Conservation (phyloP, 2,329 filamentous ascomycete species). For the Coniella vitis region DNA sequence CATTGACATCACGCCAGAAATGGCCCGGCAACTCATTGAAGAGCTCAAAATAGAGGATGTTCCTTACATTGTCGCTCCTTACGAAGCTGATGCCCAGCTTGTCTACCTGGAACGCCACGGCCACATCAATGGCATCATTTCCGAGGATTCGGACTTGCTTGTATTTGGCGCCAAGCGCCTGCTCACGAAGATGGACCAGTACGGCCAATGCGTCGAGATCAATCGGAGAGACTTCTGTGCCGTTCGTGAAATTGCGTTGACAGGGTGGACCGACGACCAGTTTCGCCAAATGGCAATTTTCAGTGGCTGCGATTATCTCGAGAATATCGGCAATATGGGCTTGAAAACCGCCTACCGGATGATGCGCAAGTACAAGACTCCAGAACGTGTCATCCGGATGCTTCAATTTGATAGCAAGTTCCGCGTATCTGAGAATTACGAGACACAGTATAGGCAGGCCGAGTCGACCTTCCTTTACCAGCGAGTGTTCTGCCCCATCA, state of each 20-base stretch:
- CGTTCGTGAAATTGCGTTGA: slow-evolving; percentile 79
- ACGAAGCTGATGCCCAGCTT: slow-evolving; percentile 95
- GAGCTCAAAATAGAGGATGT: slow-evolving; percentile 76
- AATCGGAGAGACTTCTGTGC: slow-evolving; percentile 82
- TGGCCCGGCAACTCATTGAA: slow-evolving; percentile 88
- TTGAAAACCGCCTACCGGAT: slow-evolving; percentile 90
- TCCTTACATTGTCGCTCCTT: slow-evolving; percentile 88
- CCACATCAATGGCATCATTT: slow-evolving; percentile 79
- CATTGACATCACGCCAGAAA: slow-evolving; percentile 90
- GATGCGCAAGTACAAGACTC: slow-evolving; percentile 81
- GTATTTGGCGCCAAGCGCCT: slow-evolving; percentile 91
- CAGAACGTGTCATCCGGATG: slow-evolving; percentile 75
- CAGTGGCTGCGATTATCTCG: slow-evolving; percentile 93
- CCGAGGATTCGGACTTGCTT: slow-evolving; percentile 91
- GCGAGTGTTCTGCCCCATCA: slow-evolving; percentile 80
- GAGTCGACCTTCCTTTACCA: slow-evolving; percentile 92
- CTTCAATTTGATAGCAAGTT: slow-evolving; percentile 86
- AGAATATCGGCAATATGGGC: slow-evolving; percentile 76
- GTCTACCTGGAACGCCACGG: slow-evolving; percentile 87
- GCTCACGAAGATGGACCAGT: slow-evolving; percentile 88
- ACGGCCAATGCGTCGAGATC: slow-evolving; percentile 89
- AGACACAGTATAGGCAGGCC: slow-evolving; percentile 74
- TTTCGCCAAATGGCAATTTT: slow-evolving; percentile 95
- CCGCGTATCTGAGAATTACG: slow-evolving; percentile 71
- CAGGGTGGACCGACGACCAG: slow-evolving; percentile 85